These are phyloP conservation scores for Trichothecium roseum DNA, from an alignment of 2,329 filamentous ascomycete species.

Conservation along the genomic window DNA sequence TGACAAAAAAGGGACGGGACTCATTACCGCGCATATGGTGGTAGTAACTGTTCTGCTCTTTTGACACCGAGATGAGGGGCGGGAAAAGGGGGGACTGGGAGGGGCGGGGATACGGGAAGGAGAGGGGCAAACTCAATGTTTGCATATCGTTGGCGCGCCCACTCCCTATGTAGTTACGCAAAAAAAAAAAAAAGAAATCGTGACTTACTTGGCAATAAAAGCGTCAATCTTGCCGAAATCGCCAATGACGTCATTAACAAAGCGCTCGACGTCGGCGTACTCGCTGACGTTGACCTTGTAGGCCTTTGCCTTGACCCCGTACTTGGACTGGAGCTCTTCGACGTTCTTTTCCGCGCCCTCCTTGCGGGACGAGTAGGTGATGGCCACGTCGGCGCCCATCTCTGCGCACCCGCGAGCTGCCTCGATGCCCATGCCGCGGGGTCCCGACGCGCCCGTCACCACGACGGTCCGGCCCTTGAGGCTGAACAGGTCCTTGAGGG, in stretches of 20 bases:
- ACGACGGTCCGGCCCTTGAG: constrained; percentile 58
- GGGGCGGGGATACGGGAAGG: no score
- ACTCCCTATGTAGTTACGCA: no score
- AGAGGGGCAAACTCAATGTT: no score
- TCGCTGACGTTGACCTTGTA: constrained; percentile 38
- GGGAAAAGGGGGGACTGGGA: no score
- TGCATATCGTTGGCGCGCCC: no score
- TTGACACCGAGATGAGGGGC: no score
- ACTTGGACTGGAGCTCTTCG: constrained; percentile 47
- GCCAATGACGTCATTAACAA: constrained; percentile 47
- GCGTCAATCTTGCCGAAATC: constrained; percentile 63
- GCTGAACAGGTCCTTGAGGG: constrained; percentile 48
- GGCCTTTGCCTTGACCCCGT: constrained; percentile 50
- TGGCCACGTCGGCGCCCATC: constrained; percentile 53
- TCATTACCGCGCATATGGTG: no score
- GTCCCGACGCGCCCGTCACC: constrained; percentile 52
- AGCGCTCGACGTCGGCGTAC: constrained; percentile 27
- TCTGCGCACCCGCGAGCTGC: constrained; percentile 54
- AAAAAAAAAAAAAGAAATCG: constrained; percentile 1
- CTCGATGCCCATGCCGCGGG: constrained; percentile 54
- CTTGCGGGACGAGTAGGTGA: constrained; percentile 58
- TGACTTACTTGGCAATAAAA: constrained; percentile 50
- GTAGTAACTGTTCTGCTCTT: no score
- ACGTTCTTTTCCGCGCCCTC: constrained; percentile 51
- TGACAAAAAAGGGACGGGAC: no score